Evolutionary conservation across 1,139 yeast species (phyloP).

Genomic region (Candida sp.): DNA sequence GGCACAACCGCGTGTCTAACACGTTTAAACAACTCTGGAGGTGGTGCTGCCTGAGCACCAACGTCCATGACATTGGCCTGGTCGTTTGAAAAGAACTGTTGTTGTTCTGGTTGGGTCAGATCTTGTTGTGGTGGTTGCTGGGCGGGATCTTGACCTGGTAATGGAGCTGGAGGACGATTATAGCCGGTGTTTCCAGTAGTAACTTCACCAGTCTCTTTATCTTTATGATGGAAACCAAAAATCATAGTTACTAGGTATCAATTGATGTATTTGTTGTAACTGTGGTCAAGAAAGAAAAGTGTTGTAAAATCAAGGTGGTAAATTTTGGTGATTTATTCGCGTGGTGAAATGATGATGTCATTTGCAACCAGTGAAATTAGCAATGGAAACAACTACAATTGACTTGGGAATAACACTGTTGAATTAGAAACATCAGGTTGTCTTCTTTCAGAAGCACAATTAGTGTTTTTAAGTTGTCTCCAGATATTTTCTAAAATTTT

Average conservation of each 20-base stretch:
- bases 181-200: neutral
- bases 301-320: neutral
- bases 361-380: neutral
- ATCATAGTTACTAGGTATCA: neutral
- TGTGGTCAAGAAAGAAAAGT: neutral
- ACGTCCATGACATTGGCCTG: slow-evolving; percentile 2
- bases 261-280: neutral
- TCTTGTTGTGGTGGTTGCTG: neutral
- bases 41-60: slow-evolving; percentile 21
- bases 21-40: slow-evolving; percentile 16
- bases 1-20: slow-evolving; percentile 24
- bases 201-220: neutral
- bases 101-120: neutral
- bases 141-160: slow-evolving; percentile 2
- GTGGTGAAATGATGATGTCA: neutral
- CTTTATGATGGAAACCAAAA: neutral
- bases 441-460: neutral
- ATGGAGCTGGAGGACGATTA: slow-evolving; percentile 3
- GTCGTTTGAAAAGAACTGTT: neutral
- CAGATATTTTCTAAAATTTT: too few species aligned
- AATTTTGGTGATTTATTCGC: neutral
- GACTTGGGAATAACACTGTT: neutral
- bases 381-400: neutral
- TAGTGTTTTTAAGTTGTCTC: too few species aligned
- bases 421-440: neutral